Evolutionary conservation across 179 eudicot genomes (phyloP).

Genomic region (Gypsophila paniculata): DNA sequence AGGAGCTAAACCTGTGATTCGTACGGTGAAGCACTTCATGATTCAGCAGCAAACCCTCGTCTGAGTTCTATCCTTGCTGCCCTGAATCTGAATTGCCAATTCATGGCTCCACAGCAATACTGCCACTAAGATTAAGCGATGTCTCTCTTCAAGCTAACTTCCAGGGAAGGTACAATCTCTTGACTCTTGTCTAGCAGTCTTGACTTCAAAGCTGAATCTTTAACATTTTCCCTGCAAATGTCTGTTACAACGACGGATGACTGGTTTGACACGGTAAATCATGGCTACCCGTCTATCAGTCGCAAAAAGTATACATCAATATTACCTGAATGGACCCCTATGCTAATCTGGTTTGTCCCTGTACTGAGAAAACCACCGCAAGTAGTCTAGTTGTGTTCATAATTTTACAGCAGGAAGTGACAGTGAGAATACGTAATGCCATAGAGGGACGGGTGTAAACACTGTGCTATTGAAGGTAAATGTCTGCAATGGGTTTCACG

Average conservation of each 20-base stretch:
- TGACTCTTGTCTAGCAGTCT: neutral
- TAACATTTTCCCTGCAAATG: neutral
- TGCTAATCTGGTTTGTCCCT: neutral
- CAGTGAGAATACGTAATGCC: neutral
- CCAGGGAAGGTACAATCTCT: neutral
- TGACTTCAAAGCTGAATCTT: neutral
- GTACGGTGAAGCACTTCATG: neutral
- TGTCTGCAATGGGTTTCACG: neutral
- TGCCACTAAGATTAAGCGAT: neutral
- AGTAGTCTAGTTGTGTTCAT: neutral
- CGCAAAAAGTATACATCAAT: neutral
- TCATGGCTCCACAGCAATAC: neutral
- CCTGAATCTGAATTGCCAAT: neutral
- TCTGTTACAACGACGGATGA: neutral
- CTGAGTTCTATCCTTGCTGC: neutral
- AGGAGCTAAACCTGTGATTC: constrained; percentile 8
- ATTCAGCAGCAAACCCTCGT: neutral
- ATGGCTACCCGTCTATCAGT: neutral
- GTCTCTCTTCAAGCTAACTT: neutral
- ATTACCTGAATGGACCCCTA: neutral
- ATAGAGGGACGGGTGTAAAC: neutral
- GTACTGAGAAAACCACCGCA: neutral
- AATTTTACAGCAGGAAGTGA: neutral
- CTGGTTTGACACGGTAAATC: neutral
- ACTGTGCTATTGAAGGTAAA: neutral